Base-by-base conservation (phyloP, 768 basidiomycete genomes). In the Thelephora aurantiotincta region DNA sequence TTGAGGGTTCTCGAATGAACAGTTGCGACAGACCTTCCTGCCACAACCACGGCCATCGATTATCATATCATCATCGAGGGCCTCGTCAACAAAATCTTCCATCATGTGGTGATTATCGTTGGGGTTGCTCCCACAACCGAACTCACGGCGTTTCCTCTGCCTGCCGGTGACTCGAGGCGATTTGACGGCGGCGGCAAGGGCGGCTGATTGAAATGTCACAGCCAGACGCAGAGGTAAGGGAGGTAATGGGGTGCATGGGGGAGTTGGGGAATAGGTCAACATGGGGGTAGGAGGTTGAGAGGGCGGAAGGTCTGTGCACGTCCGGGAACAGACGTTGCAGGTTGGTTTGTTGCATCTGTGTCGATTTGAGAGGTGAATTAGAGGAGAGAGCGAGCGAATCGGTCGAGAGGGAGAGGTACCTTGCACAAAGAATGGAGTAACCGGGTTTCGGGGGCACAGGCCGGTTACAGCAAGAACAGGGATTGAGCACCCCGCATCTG, bases 221-320 rank as follows among this genome's bases (percentile, higher is more conserved):
- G 63, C 57, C 0, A 50, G 12, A 13, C 65, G 63, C 46, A 54
- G 58, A 0, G 62, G 62, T 1, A 30, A 30, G 9, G 64, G 60
- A 37, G 60, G 18, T 4, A 19, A 35, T 0, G 48, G 47, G 0
- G 57, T 51, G 1, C 50, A 44, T 7, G 62, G 50, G 11, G 54
- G 58, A 26, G 62, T 62, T 6, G 66, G 58, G 4, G 64, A 62
- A 35, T 58, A 57, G 2, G 63, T 65, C 44, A 66, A 59, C 18
- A 60, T 60, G 2, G 65, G 67, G 1, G 66, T 68, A 1, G 66
- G 63, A 19, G 67, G 65, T 18, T 57, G 45, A 33, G 64, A 68
- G 11, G 57, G 50, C 2, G 59, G 61, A 13, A 57, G 62, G 0
- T 60, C 65, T 20, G 62, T 64, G 43, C 67, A 68, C 22, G 59